Conservation (phyloP, 352 stramenopile genomes). For the Globisporangium cystogenes region DNA sequence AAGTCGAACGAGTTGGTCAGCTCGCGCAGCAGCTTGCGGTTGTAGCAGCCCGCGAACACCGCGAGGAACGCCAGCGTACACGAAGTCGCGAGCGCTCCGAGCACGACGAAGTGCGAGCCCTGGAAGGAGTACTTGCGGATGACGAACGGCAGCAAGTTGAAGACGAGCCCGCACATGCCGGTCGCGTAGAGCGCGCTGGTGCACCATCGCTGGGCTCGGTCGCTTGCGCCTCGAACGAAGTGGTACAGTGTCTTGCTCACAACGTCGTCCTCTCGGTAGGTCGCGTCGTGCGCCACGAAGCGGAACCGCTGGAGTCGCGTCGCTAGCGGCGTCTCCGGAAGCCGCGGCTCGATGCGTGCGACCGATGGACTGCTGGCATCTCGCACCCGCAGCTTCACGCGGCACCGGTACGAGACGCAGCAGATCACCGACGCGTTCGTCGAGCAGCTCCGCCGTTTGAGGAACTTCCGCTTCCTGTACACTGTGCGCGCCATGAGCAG, state of each 20-base stretch:
- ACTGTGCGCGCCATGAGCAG: conserved; percentile 8
- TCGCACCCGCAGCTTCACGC: conserved; percentile 4
- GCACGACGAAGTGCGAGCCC: neutral
- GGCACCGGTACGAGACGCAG: conserved; percentile 21
- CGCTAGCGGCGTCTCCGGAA: too few species aligned
- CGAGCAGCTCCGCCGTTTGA: neutral
- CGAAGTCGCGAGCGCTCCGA: neutral
- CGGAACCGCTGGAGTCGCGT: conserved; percentile 2
- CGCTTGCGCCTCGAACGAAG: neutral
- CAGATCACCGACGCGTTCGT: conserved; percentile 2
- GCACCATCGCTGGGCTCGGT: neutral
- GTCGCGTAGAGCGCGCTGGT: neutral
- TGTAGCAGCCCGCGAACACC: conserved; percentile 1
- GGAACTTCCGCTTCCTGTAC: conserved; percentile 13
- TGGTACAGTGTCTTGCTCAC: neutral
- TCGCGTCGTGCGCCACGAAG: neutral
- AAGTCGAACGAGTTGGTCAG: neutral
- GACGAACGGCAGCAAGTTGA: conserved; percentile 2
- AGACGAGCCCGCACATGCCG: neutral
- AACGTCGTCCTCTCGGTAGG: conserved; percentile 1
- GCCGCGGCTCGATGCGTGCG: neutral
- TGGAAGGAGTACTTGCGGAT: conserved; percentile 1
- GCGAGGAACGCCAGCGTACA: neutral
- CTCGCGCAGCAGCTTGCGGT: conserved; percentile 1
- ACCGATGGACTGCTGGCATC: neutral